These are phyloP conservation scores for Solidago caesia DNA, from an alignment of 129 eudicot genomes.

Conservation along the genomic window DNA sequence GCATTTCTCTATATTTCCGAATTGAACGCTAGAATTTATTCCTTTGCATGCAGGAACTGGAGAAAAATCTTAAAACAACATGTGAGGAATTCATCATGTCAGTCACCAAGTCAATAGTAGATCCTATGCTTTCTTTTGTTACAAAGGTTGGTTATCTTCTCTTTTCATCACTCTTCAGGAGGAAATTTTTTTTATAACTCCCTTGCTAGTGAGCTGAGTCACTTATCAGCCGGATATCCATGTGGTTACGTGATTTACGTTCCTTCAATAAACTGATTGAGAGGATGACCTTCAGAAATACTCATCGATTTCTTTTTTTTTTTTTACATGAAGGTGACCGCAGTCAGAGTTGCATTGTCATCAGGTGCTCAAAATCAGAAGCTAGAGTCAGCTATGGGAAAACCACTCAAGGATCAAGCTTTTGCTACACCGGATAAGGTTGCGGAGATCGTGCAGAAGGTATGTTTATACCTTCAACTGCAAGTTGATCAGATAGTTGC, in stretches of 20 bases:
- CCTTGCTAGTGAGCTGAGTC: not conserved
- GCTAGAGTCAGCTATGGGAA: conserved; percentile 52
- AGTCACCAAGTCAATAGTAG: conserved; percentile 88
- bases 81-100: conserved; percentile 98
- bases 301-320: not conserved
- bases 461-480: conserved; percentile 29
- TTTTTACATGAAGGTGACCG: conserved; percentile 62
- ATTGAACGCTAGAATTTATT: not conserved
- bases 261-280: conserved; percentile 1
- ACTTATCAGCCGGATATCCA: not conserved
- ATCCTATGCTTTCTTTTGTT: conserved; percentile 94
- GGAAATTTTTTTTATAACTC: not conserved
- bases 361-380: conserved; percentile 64
- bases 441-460: conserved; percentile 88
- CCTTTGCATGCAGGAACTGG: conserved; percentile 71
- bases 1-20: not conserved
- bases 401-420: conserved; percentile 91
- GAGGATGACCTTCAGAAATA: not conserved
- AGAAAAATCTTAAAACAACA: conserved; percentile 88
- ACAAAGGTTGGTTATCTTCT: conserved; percentile 73
- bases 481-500: not conserved
- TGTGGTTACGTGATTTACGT: too few species aligned
- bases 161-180: not conserved
- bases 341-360: conserved; percentile 72
- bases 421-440: conserved; percentile 94